A percentile compares a stretch with the other conserved stretches of the same genome.
These are phyloP conservation scores for Neckera pumila DNA, from an alignment of 225 moss, liverwort and hornwort genomes.

Conservation along the genomic window DNA sequence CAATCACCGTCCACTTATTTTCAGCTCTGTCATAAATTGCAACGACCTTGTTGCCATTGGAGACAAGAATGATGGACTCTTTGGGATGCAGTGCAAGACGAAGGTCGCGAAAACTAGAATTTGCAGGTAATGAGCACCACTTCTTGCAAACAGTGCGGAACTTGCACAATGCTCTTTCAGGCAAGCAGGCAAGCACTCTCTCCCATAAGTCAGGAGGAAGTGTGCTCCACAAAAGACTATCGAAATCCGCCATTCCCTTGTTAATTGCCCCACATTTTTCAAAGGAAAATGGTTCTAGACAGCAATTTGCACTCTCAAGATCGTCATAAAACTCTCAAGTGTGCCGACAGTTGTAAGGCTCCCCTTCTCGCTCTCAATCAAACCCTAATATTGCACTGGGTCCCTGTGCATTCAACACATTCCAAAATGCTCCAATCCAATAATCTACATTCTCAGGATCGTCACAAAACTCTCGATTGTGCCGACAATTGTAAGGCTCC, in stretches of 20 bases:
- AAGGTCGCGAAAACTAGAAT: constrained; percentile 9
- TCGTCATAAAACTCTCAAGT: neutral
- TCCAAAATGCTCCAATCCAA: neutral
- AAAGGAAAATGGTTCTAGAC: neutral
- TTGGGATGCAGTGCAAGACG: neutral
- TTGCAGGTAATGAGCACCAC: constrained; percentile 1
- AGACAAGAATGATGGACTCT: constrained; percentile 9
- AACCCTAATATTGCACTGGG: neutral
- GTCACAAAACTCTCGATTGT: neutral
- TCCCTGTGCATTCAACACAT: neutral
- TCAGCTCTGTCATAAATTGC: constrained; percentile 2
- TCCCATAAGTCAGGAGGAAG: constrained; percentile 26
- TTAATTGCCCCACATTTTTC: neutral
- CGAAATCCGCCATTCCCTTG: constrained; percentile 8
- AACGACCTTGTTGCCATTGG: constrained; percentile 1
- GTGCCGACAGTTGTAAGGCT: neutral
- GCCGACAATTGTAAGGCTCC: neutral
- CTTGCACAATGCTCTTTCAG: constrained; percentile 20
- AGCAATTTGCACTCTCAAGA: neutral
- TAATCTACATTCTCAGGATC: neutral
- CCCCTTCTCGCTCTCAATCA: neutral
- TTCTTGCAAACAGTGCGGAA: constrained; percentile 21
- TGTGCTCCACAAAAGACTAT: constrained; percentile 10
- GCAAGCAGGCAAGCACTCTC: constrained; percentile 22
- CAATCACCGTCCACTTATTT: constrained; percentile 9